Evolutionary conservation across 1,284 basidiomycete species (phyloP).

Genomic region (Gymnopus androsaceus): DNA sequence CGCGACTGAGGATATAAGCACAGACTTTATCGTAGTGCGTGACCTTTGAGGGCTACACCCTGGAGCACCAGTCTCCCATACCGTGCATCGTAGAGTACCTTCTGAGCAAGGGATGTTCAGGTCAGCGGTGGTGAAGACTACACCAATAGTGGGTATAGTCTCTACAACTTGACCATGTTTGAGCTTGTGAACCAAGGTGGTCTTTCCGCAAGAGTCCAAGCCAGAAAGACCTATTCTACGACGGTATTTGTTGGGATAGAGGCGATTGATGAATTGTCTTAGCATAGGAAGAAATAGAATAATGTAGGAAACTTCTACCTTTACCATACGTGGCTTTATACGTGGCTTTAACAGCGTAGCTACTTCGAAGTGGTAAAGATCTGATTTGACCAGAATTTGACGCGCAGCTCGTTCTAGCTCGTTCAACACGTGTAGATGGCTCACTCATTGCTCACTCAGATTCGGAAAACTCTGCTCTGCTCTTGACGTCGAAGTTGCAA

Average conservation of each 20-base stretch:
- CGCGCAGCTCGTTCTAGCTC: too few relatives aligned
- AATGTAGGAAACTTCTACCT: too few relatives aligned
- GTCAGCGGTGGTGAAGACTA: conserved; percentile 36
- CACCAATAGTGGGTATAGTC: conserved; percentile 39
- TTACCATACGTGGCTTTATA: too few relatives aligned
- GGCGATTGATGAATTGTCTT: conserved; percentile 29
- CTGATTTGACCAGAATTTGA: too few relatives aligned
- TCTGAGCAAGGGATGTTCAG: conserved; percentile 25
- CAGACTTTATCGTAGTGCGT: conserved; percentile 18
- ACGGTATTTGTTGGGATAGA: conserved; percentile 22
- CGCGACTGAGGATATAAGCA: conserved; percentile 24
- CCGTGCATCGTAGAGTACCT: conserved; percentile 26
- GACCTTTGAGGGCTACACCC: conserved; percentile 28
- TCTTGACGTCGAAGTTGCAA: too few relatives aligned
- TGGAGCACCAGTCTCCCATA: conserved; percentile 35
- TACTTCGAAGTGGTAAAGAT: too few relatives aligned
- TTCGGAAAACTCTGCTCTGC: too few relatives aligned
- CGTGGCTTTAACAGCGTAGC: too few relatives aligned
- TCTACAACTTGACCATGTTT: conserved; percentile 35
- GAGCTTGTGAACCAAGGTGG: conserved; percentile 41
- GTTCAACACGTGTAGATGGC: too few relatives aligned
- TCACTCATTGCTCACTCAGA: too few relatives aligned
- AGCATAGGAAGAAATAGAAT: conserved; percentile 23
- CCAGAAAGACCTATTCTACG: conserved; percentile 33
- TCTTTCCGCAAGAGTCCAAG: conserved; percentile 38